A percentile compares a stretch with the other conserved stretches of the same genome.
Conservation (phyloP, 108 stramenopile genomes). For the Skeletonema potamos region DNA sequence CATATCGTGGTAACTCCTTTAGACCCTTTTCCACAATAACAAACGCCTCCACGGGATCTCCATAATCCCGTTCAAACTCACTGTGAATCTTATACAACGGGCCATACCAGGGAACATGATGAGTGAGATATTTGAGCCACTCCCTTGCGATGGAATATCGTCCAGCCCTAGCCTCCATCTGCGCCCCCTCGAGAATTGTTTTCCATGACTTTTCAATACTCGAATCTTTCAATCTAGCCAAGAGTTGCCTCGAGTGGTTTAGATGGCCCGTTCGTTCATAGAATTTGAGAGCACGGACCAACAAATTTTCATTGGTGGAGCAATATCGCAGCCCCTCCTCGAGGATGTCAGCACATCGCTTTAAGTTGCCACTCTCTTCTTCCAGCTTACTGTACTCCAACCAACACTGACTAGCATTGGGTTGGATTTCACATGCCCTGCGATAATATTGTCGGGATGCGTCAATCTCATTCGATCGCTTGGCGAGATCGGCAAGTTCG, state of each 20-base stretch:
- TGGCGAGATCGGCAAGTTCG: conserved; percentile 83
- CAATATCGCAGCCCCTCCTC: conserved; percentile 79
- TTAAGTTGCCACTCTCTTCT: conserved; percentile 90
- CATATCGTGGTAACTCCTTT: conserved; percentile 90
- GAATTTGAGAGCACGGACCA: conserved; percentile 91
- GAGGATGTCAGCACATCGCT: conserved; percentile 67
- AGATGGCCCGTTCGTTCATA: conserved; percentile 85
- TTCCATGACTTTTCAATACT: conserved; percentile 93
- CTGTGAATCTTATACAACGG: conserved; percentile 96
- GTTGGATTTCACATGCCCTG: conserved; percentile 83
- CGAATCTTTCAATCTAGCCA: conserved; percentile 87
- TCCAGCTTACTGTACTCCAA: conserved; percentile 96
- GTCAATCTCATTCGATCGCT: conserved; percentile 68
- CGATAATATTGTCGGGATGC: conserved; percentile 82
- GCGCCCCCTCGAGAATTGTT: conserved; percentile 94
- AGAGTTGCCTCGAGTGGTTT: conserved; percentile 71
- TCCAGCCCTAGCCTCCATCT: conserved; percentile 94
- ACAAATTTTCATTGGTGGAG: conserved; percentile 76
- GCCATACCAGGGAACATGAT: conserved; percentile 96
- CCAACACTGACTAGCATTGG: conserved; percentile 91
- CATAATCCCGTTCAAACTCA: conserved; percentile 87
- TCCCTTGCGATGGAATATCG: conserved; percentile 75
- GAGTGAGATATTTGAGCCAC: conserved; percentile 87
- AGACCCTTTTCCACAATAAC: conserved; percentile 92
- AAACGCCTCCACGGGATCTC: conserved; percentile 74